These are phyloP conservation scores for Ulota crispa DNA, from an alignment of 225 moss, liverwort and hornwort genomes.

Conservation along the genomic window DNA sequence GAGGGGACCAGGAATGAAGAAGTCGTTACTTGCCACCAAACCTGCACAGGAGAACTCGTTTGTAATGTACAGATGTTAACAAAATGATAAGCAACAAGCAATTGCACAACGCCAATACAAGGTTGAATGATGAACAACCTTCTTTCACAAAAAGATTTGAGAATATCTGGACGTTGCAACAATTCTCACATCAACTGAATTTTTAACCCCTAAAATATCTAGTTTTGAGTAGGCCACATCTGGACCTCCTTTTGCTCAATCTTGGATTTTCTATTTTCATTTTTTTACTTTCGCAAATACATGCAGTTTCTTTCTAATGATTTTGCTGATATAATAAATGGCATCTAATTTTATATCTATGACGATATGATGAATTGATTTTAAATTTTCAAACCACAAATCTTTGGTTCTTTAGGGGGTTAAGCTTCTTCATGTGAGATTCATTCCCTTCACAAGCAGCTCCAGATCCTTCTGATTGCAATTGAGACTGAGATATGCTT, in stretches of 20 bases:
- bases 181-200: background rate
- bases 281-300: background rate
- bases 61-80: background rate
- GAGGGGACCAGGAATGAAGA: conserved; percentile 63
- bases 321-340: background rate
- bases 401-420: background rate
- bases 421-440: background rate
- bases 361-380: background rate
- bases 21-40: conserved; percentile 67
- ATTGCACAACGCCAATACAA: background rate
- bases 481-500: background rate
- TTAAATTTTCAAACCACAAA: background rate
- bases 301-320: background rate
- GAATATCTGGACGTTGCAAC: too few relatives aligned
- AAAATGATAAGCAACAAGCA: background rate
- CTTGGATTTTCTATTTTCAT: too few relatives aligned
- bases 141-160: background rate
- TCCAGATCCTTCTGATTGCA: background rate
- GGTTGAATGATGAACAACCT: background rate
- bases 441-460: background rate
- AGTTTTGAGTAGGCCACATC: background rate
- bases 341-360: background rate
- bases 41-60: conserved; percentile 25
- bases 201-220: background rate
- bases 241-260: background rate